Conservation (phyloP, 2,329 filamentous ascomycete species). For the Beauveria brongniartii region DNA sequence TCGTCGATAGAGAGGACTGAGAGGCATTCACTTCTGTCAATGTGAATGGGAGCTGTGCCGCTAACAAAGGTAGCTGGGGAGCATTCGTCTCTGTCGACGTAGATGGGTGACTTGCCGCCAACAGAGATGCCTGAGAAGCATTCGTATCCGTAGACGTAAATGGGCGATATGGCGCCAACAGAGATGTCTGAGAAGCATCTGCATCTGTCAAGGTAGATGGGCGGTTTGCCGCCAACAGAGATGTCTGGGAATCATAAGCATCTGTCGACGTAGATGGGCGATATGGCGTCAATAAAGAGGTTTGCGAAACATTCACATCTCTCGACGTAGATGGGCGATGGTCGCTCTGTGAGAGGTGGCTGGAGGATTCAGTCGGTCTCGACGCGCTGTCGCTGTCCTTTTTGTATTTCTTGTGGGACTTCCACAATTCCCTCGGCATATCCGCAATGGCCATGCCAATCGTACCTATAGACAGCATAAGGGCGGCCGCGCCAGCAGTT, state of each 20-base stretch:
- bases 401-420: slow-evolving; percentile 22
- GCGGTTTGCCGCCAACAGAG: neutral
- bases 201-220: neutral
- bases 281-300: neutral
- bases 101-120: no score
- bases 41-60: no score
- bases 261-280: neutral
- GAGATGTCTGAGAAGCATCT: no score
- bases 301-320: neutral
- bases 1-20: no score
- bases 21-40: no score
- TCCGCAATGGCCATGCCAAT: slow-evolving; percentile 80
- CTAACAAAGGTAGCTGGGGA: no score
- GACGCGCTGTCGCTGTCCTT: slow-evolving; percentile 9
- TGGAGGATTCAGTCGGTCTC: neutral
- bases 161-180: neutral
- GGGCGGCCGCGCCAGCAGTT: slow-evolving; percentile 64
- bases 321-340: neutral
- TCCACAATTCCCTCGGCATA: slow-evolving; percentile 51
- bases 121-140: no score
- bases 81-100: no score
- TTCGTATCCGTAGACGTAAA: neutral
- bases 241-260: no score
- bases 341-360: slow-evolving; percentile 1
- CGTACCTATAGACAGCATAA: slow-evolving; percentile 74